Evolutionary conservation across 768 basidiomycete genomes (phyloP), one percentile per base, ranked within the genome.

Genomic region (Naganishia kalamii): DNA sequence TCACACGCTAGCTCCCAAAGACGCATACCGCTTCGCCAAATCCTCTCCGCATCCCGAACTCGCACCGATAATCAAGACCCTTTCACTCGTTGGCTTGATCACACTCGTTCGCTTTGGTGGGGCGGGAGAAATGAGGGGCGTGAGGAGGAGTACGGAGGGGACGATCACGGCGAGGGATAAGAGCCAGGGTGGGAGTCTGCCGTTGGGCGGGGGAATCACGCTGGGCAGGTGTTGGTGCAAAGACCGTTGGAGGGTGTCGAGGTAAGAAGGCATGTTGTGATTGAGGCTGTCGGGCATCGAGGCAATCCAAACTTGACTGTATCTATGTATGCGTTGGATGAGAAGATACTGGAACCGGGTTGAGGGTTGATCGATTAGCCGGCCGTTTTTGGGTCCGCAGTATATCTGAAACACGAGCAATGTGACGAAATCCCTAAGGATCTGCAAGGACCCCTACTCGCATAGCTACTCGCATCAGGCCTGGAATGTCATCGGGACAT

Each of bases 61-160:
- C 0, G 87, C 90, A 5, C 92, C 92, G 7, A 96, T 76, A 51
- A 96, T 80, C 1, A 96, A 75, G 6, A 92, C 87, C 0, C 89
- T 84, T 73, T 94, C 92, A 2, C 80, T 67, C 0, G 61, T 62
- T n/a, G 74, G 79, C 8, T 51, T 43, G 50, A 76, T 67, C 43
- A 72, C 23, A 35, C 32, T 46, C 17, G 37, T 46, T 25, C 29
- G 10, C n/a, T 41, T 41, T 4, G 43, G 33, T 15, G 43, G 29
- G 3, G 59, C 29, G 15, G 29, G 27, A 7, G 43, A 37, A 5
- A 30, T 27, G n/a, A 17, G 11, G n/a, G n/a, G n/a, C n/a, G n/a
- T n/a, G n/a, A n/a, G n/a, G 17, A 65, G 57, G 32, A 52, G 48
- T 8, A 33, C 21, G 3, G 48, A 33, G 21, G 54, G 44, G 46